Conservation (phyloP, 2,329 filamentous ascomycete species). For the Fusarium irregulare region DNA sequence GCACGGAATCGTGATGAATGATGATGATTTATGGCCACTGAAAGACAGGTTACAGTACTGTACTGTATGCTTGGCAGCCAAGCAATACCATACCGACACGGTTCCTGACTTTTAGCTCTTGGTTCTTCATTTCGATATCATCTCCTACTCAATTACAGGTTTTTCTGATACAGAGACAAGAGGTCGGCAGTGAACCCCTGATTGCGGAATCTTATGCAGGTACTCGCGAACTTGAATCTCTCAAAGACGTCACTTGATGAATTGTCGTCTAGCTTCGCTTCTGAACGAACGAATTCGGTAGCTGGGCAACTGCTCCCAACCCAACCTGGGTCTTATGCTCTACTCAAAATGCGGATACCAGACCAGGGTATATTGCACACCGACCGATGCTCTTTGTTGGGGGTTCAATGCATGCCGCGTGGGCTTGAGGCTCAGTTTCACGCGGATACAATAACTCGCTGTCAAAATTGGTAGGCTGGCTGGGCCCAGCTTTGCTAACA, state of each 20-base stretch:
- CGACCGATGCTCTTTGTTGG: not conserved
- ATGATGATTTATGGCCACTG: slow-evolving; percentile 21
- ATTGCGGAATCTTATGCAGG: slow-evolving; percentile 28
- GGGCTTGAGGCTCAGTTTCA: slow-evolving; percentile 26
- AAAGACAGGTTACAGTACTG: not conserved
- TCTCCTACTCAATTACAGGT: slow-evolving; percentile 12
- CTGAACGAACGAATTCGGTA: not conserved
- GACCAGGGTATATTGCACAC: not conserved
- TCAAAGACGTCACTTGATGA: not conserved
- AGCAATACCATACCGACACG: not conserved
- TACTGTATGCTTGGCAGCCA: slow-evolving; percentile 10
- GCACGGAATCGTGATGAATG: slow-evolving; percentile 29
- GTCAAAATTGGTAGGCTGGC: not conserved
- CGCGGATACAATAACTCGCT: not conserved
- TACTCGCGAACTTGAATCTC: slow-evolving; percentile 15
- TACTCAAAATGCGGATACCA: not conserved
- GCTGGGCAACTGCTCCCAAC: not conserved
- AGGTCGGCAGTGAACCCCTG: slow-evolving; percentile 17
- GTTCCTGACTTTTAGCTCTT: slow-evolving; percentile 15
- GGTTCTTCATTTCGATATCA: not conserved
- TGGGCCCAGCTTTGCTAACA: not conserved
- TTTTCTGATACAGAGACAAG: slow-evolving; percentile 9
- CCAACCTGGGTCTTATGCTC: not conserved
- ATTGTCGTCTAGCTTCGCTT: not conserved
- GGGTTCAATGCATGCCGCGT: slow-evolving; percentile 11